Evolutionary conservation across 2,329 filamentous ascomycete species (phyloP).

Genomic region (Phyllosticta citriasiana): DNA sequence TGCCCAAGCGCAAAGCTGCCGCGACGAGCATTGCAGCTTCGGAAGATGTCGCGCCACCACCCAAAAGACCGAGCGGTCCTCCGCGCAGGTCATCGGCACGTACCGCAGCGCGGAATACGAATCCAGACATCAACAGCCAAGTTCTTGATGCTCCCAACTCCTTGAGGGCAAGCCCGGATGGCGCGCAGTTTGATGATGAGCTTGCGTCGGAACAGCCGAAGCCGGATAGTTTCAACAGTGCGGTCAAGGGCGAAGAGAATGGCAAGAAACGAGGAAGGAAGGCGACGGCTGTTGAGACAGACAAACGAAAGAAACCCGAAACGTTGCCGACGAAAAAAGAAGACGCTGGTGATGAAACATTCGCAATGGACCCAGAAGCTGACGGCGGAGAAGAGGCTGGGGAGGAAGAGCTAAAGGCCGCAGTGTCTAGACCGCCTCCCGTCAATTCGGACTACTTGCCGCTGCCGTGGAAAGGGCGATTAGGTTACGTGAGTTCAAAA

Average conservation of each 20-base stretch:
- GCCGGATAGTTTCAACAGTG: neutral
- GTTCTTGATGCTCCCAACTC: slow-evolving; percentile 34
- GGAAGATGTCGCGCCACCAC: slow-evolving; percentile 1
- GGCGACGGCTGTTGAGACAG: neutral
- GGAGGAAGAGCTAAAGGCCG: slow-evolving; percentile 46
- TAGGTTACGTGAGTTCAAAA: slow-evolving; percentile 66
- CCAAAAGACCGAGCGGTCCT: neutral
- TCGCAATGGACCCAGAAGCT: slow-evolving; percentile 40
- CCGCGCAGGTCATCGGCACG: neutral
- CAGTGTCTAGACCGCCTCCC: slow-evolving; percentile 56
- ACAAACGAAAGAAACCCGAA: neutral
- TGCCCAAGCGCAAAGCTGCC: slow-evolving; percentile 4
- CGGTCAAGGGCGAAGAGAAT: neutral
- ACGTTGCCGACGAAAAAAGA: neutral
- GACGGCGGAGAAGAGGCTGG: slow-evolving; percentile 43
- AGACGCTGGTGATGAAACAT: slow-evolving; percentile 9
- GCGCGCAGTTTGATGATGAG: slow-evolving; percentile 18
- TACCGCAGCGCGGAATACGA: slow-evolving; percentile 6
- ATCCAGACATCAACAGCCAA: slow-evolving; percentile 29
- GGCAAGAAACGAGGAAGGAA: neutral
- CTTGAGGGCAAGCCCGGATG: slow-evolving; percentile 34
- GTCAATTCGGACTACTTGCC: slow-evolving; percentile 78
- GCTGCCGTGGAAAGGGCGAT: slow-evolving; percentile 77
- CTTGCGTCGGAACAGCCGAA: neutral
- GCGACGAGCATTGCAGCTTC: neutral